Evolutionary conservation across 306 rosid species (phyloP).

Genomic region (Vigna nakashimae): DNA sequence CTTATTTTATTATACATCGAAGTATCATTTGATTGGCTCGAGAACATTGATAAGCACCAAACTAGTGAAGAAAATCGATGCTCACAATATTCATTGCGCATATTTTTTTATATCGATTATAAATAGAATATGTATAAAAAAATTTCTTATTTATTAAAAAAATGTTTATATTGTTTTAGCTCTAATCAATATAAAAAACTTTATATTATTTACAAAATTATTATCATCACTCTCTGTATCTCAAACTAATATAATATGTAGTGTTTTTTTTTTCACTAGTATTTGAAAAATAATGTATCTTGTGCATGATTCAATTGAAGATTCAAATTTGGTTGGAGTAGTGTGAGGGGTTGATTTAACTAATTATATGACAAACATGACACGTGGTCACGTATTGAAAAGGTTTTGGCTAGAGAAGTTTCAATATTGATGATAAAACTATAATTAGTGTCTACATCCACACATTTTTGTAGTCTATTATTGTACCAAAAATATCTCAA

Average conservation of each 20-base stretch:
- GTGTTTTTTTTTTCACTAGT: too few relatives aligned
- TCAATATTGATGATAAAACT: neutral
- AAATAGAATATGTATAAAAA: too few relatives aligned
- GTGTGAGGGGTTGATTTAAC: neutral
- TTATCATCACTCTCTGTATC: too few relatives aligned
- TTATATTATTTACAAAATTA: too few relatives aligned
- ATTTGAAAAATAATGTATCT: neutral
- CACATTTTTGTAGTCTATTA: conserved; percentile 6
- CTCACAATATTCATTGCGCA: neutral
- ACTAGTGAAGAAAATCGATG: neutral
- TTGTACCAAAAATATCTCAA: conserved; percentile 17
- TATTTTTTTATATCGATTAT: too few relatives aligned
- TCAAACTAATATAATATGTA: too few relatives aligned
- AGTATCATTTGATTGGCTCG: neutral
- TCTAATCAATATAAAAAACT: too few relatives aligned
- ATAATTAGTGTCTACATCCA: conserved; percentile 14
- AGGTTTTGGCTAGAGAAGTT: conserved; percentile 5
- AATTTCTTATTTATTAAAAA: too few relatives aligned
- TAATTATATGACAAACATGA: conserved; percentile 33
- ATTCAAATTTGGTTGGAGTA: too few relatives aligned
- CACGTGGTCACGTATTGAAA: conserved; percentile 37
- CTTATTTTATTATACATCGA: neutral
- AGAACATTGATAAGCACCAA: neutral
- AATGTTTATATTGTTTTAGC: too few relatives aligned
- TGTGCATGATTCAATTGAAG: neutral